phyloP scores from a whole-genome alignment of 2,329 filamentous ascomycete genomes.

The Dissoconium aciculare region DNA sequence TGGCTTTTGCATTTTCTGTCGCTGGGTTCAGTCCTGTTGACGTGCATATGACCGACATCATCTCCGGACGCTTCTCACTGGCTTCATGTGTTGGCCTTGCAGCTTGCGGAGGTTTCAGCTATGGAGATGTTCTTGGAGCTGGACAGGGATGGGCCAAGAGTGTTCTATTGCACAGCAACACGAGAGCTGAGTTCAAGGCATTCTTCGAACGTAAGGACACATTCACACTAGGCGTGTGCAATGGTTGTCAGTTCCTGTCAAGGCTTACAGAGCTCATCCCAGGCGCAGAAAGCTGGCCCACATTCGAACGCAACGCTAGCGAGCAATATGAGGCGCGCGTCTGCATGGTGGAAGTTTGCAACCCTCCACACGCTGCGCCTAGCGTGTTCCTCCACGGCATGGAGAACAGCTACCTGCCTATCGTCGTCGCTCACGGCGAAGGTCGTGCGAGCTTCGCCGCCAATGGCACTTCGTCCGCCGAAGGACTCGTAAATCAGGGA shows the following conservation, averaged over 20 bases:
- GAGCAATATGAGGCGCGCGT: slow-evolving; percentile 84
- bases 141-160: slow-evolving; percentile 94
- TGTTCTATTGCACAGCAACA: slow-evolving; percentile 66
- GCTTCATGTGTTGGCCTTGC: slow-evolving; percentile 75
- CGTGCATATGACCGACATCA: slow-evolving; percentile 87
- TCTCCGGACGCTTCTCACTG: slow-evolving; percentile 65
- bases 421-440: slow-evolving; percentile 82
- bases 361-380: slow-evolving; percentile 37
- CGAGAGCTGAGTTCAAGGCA: slow-evolving; percentile 59
- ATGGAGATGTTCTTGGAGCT: slow-evolving; percentile 83
- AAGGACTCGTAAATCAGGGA: slow-evolving; percentile 45
- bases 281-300: slow-evolving; percentile 68
- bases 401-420: slow-evolving; percentile 65
- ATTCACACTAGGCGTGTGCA: slow-evolving; percentile 88
- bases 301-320: slow-evolving; percentile 68
- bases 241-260: slow-evolving; percentile 90
- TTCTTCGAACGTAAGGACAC: slow-evolving; percentile 86
- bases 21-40: slow-evolving; percentile 87
- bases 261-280: slow-evolving; percentile 72
- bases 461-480: slow-evolving; percentile 32
- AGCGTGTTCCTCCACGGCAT: slow-evolving; percentile 88
- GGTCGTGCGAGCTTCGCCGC: slow-evolving; percentile 52
- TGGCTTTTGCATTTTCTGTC: slow-evolving; percentile 88
- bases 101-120: slow-evolving; percentile 94
- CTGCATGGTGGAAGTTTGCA: slow-evolving; percentile 67